phyloP scores from a whole-genome alignment of 179 eudicot species.

The Vitellaria paradoxa region DNA sequence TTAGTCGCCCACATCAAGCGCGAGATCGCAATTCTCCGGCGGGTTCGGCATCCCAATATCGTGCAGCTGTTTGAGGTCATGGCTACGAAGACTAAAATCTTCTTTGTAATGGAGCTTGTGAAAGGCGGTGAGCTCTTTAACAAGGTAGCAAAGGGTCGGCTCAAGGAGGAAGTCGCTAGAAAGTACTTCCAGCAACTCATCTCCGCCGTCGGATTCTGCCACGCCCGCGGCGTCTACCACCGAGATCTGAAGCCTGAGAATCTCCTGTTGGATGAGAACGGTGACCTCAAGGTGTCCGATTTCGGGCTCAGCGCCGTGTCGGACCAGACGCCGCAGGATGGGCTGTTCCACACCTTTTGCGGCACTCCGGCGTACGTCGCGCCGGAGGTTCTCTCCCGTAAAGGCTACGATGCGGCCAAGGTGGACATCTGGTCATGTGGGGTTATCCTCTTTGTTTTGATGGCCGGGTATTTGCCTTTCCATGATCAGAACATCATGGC shows the following conservation, averaged over 20 bases:
- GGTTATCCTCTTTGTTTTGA: slow-evolving; percentile 27
- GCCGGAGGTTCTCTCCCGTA: slow-evolving; percentile 42
- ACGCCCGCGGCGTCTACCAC: slow-evolving; percentile 43
- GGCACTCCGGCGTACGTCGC: slow-evolving; percentile 52
- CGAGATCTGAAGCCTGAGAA: slow-evolving; percentile 47
- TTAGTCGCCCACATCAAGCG: slow-evolving; percentile 33
- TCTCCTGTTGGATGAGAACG: slow-evolving; percentile 37
- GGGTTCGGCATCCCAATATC: slow-evolving; percentile 49
- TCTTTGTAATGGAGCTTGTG: slow-evolving; percentile 52
- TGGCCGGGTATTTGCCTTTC: slow-evolving; percentile 35
- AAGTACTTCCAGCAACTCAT: slow-evolving; percentile 52
- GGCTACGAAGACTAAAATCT: slow-evolving; percentile 47
- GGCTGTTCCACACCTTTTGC: slow-evolving; percentile 36
- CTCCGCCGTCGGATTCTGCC: slow-evolving; percentile 57
- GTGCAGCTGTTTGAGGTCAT: slow-evolving; percentile 46
- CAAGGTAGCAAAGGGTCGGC: slow-evolving; percentile 40
- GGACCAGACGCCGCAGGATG: slow-evolving; percentile 15
- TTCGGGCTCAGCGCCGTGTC: slow-evolving; percentile 40
- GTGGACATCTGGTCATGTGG: slow-evolving; percentile 49
- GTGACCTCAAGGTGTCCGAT: slow-evolving; percentile 42
- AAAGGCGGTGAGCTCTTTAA: slow-evolving; percentile 60
- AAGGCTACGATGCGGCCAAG: slow-evolving; percentile 42
- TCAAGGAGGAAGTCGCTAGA: slow-evolving; percentile 44
- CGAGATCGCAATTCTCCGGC: slow-evolving; percentile 43
- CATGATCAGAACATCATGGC: slow-evolving; percentile 31